phyloP scores from a whole-genome alignment of 1,284 basidiomycete species.

The Psilocybe mexicana region DNA sequence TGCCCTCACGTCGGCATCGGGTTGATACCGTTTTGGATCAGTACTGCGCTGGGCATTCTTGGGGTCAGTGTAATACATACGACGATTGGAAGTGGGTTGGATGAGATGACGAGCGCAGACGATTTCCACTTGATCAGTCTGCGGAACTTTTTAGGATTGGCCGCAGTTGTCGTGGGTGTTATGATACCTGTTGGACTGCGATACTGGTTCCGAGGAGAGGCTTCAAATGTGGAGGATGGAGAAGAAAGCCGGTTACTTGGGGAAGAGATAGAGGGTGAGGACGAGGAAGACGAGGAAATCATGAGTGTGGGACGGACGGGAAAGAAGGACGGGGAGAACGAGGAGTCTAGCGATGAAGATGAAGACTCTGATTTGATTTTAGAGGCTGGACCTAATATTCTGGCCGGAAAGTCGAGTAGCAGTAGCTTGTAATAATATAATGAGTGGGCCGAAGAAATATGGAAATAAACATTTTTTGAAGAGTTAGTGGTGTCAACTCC shows the following conservation, averaged over 20 bases:
- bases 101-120: slow-evolving; percentile 90
- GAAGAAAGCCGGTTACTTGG: slow-evolving; percentile 24
- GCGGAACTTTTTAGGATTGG: slow-evolving; percentile 81
- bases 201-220: slow-evolving; percentile 66
- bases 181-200: slow-evolving; percentile 89
- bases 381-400: slow-evolving; percentile 57
- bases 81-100: slow-evolving; percentile 90
- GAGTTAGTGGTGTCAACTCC: slow-evolving; percentile 29
- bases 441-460: not conserved
- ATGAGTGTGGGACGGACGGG: slow-evolving; percentile 47
- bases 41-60: slow-evolving; percentile 89
- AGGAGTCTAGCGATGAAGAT: slow-evolving; percentile 38
- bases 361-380: slow-evolving; percentile 64
- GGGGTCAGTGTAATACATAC: slow-evolving; percentile 94
- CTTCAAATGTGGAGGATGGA: slow-evolving; percentile 46
- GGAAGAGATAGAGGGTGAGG: slow-evolving; percentile 31
- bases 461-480: slow-evolving; percentile 21
- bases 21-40: slow-evolving; percentile 85
- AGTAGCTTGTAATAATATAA: slow-evolving; percentile 1
- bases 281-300: slow-evolving; percentile 38
- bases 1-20: slow-evolving; percentile 93
- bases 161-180: slow-evolving; percentile 86
- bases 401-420: slow-evolving; percentile 6
- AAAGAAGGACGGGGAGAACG: slow-evolving; percentile 18
- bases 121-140: slow-evolving; percentile 93